Evolutionary conservation across 352 stramenopile genomes (phyloP).

Genomic region (Pythium oligandrum): DNA sequence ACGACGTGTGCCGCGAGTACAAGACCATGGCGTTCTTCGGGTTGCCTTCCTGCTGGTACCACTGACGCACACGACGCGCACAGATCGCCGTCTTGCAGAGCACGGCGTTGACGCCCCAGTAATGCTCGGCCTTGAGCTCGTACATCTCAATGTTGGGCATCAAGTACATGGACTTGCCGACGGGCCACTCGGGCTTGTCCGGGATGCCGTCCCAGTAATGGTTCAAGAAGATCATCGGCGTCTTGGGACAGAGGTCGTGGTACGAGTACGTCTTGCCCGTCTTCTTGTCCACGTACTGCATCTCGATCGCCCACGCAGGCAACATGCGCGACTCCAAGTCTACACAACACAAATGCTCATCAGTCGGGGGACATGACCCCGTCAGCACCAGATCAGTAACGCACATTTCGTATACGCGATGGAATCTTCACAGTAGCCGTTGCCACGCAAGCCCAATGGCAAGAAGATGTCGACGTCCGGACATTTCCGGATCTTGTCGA

Average conservation of each 20-base stretch:
- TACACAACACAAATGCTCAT: conserved; percentile 1
- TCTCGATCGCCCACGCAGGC: conserved; percentile 36
- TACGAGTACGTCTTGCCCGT: conserved; percentile 39
- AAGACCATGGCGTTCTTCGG: conserved; percentile 39
- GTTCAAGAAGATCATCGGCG: conserved; percentile 29
- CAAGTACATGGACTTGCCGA: conserved; percentile 23
- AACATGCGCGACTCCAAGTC: conserved; percentile 34
- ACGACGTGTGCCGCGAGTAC: conserved; percentile 56
- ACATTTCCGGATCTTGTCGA: conserved; percentile 42
- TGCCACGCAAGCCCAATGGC: conserved; percentile 31
- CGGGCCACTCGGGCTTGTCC: conserved; percentile 13
- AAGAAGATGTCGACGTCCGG: conserved; percentile 65
- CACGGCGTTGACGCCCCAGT: conserved; percentile 45
- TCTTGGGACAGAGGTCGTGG: conserved; percentile 37
- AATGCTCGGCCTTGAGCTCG: conserved; percentile 36
- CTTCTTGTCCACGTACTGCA: conserved; percentile 34
- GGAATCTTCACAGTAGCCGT: conserved; percentile 69
- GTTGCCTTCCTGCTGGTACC: conserved; percentile 55
- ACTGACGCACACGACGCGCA: conserved; percentile 31
- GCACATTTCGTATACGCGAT: conserved; percentile 60
- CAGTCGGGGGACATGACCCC: not conserved
- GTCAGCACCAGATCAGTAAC: not conserved
- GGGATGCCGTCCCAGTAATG: conserved; percentile 27
- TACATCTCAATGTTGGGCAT: conserved; percentile 45
- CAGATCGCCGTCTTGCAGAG: conserved; percentile 57